phyloP scores from a whole-genome alignment of 2,329 filamentous ascomycete species.

The Cordyceps cateniannulata region DNA sequence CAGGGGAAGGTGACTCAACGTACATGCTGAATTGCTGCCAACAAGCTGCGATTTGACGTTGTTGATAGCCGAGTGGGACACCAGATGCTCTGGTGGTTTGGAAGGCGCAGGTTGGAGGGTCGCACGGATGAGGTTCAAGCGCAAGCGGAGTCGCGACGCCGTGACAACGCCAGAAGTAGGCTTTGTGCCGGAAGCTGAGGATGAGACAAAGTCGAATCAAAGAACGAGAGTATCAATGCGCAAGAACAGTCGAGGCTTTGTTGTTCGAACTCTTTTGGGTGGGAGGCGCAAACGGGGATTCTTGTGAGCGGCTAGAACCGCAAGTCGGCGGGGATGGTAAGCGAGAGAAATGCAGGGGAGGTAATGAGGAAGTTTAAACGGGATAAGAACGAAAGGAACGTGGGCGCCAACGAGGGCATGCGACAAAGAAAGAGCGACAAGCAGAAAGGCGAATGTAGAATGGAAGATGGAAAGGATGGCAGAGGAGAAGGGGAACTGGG shows the following conservation, averaged over 20 bases:
- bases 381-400: not conserved
- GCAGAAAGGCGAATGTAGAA: not conserved
- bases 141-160: not conserved
- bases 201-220: not conserved
- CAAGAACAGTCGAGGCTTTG: not conserved
- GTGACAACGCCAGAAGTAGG: not conserved
- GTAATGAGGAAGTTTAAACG: not conserved
- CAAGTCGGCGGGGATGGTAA: not conserved
- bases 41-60: not conserved
- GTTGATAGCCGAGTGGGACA: not conserved
- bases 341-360: not conserved
- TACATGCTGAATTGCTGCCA: not conserved
- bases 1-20: not conserved
- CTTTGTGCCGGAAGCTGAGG: not conserved
- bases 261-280: not conserved
- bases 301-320: not conserved
- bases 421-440: conserved; percentile 4
- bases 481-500: not conserved
- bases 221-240: not conserved
- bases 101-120: not conserved
- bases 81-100: not conserved
- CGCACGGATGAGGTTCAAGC: conserved; percentile 5
- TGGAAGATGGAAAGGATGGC: not conserved
- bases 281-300: conserved; percentile 4
- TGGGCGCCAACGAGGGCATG: not conserved